Evolutionary conservation across 768 basidiomycete genomes (phyloP), one percentile per base, ranked within the genome.

Genomic region (Pleurotus sapidus): DNA sequence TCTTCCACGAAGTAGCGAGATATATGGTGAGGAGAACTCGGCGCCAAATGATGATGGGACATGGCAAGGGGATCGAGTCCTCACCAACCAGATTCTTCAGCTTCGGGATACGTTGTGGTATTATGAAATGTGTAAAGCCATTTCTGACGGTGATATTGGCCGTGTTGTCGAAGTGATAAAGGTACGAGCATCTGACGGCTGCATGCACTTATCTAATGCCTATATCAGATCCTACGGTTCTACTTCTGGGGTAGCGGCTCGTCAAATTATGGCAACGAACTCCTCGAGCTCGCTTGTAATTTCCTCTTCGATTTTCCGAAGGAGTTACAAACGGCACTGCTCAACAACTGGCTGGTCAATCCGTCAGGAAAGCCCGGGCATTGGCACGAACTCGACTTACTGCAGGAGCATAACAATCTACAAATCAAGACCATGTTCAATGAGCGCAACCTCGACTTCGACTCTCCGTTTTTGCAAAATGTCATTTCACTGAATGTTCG

Each of bases 121-220:
- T 24, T 57, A 62, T 4, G 69, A 71, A 30, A 48, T 64, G 23
- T 46, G 57, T 1, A 58, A 64, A 47, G 64, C 70, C 1, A 55
- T 67, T 12, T 49, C 70, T 4, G 69, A 70, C 23, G 71, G 72
- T 3, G 67, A 71, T 59, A 63, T 65, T 38, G 70, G 72, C 1
- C 63, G 67, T 2, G 63, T 67, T 0, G 65, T 61, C 18, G 66
- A 71, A 43, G 59, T 62, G 7, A 40, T 72, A 34, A 71, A 70
- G 66, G 20, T n/a, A n/a, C n/a, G n/a, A n/a, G n/a, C n/a, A n/a
- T n/a, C n/a, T n/a, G n/a, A n/a, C n/a, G n/a, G n/a, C n/a, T n/a
- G n/a, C n/a, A n/a, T n/a, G n/a, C n/a, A n/a, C n/a, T n/a, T n/a
- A n/a, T n/a, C n/a, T n/a, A n/a, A n/a, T n/a, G n/a, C n/a, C n/a